Base-by-base conservation (phyloP, 1,139 yeast genomes). In the Yamadazyma blattariae region DNA sequence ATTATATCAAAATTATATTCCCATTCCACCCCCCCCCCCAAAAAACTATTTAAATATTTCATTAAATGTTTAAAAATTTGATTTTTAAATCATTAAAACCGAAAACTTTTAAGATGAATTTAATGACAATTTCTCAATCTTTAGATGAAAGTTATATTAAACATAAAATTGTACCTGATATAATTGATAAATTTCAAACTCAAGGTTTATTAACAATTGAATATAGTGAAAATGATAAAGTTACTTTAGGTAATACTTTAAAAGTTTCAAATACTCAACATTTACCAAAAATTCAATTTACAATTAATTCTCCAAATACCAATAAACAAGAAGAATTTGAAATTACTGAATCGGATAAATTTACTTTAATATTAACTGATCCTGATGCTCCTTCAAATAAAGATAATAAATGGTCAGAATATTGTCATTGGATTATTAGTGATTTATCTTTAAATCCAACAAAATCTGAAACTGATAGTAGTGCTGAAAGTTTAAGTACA, bases 321-420 rank as follows among this genome's bases (percentile, higher is more conserved):
- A 58, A 56, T 45, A 39, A 40, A 22, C 64, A 61, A 35, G 61
- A 53, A 36, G 67, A 58, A 33, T 61, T 68, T 52, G 66, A 61
- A 32, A 67, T 75, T 32, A 52, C 64, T 15, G 54, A 61, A 16
- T 56, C 62, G n/a, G 87, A 80, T 45, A 63, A 68, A 34, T 87
- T 83, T 60, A 79, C 92, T 3, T 63, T 89, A 46, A 85, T 85
- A 3, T 50, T 89, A 47, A 89, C 96, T 3, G 96, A 89, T 57
- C 97, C 97, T 1, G 97, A 89, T 65, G 97, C 96, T 7, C 97
- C 97, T 13, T 77, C 90, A 4, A 74, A 79, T 45, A 69, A 73
- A 1, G 96, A 89, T 56, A 79, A 83, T 50, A 85, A 81, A 54
- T 88, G 95, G 95, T 82, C 94, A 8, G 96, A 89, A 59, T 88